phyloP scores from a whole-genome alignment of 352 stramenopile species.

The Phytophthora hybrid region DNA sequence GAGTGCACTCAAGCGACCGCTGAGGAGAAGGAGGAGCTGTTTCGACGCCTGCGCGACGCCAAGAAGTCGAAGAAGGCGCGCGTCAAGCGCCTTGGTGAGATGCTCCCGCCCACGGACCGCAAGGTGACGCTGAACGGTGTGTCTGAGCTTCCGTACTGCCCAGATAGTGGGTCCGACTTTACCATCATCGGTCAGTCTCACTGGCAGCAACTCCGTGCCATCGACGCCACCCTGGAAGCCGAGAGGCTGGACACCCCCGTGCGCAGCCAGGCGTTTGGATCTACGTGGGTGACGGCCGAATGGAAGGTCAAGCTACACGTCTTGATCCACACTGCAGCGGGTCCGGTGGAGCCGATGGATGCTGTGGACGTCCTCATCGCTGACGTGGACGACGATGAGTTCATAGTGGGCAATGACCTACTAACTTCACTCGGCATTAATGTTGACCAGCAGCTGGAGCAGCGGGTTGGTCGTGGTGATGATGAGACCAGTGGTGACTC shows the following conservation, averaged over 20 bases:
- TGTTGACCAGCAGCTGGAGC: conserved; percentile 20
- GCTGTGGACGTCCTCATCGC: conserved; percentile 3
- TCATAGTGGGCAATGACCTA: conserved; percentile 27
- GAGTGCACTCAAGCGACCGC: background rate
- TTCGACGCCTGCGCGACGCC: background rate
- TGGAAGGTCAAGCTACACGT: conserved; percentile 5
- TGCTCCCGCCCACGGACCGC: background rate
- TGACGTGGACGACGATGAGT: conserved; percentile 17
- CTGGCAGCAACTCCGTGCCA: background rate
- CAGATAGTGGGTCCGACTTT: background rate
- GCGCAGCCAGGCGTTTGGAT: conserved; percentile 9
- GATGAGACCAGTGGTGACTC: conserved; percentile 10
- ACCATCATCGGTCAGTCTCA: conserved; percentile 4
- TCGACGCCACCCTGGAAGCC: background rate
- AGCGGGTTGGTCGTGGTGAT: conserved; percentile 4
- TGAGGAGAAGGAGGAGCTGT: background rate
- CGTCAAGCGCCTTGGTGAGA: background rate
- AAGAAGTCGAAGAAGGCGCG: background rate
- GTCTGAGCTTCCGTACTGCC: background rate
- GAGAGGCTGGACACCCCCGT: background rate
- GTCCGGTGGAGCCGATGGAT: conserved; percentile 3
- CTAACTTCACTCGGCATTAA: conserved; percentile 14
- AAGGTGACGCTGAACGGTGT: background rate
- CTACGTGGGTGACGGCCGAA: background rate
- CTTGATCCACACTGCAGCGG: conserved; percentile 20